Conservation (phyloP, 2,329 filamentous ascomycete genomes). For the Xylaria sp. region DNA sequence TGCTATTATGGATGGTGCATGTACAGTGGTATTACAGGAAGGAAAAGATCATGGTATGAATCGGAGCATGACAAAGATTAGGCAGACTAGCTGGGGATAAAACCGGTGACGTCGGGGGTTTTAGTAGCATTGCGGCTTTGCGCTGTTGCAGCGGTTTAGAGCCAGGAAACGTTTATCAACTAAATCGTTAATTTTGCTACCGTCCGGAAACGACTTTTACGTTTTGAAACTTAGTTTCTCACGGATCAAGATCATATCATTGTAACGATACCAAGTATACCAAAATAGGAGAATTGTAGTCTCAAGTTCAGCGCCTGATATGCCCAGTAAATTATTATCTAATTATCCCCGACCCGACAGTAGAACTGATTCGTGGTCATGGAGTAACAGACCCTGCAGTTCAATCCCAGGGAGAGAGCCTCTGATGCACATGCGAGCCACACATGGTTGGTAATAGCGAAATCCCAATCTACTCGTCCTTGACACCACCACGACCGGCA, state of each 20-base stretch:
- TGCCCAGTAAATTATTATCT: constrained; percentile 28
- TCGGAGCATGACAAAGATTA: constrained; percentile 21
- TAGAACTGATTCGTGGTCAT: neutral
- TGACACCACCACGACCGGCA: constrained; percentile 75
- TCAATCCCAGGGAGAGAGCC: neutral
- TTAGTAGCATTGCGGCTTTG: constrained; percentile 13
- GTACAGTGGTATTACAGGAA: neutral
- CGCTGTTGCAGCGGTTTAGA: neutral
- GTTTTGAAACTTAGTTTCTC: no score
- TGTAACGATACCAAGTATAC: neutral
- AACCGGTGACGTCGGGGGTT: constrained; percentile 47
- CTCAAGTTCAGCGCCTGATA: neutral
- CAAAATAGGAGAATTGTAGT: neutral
- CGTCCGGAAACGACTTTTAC: neutral
- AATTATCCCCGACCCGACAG: neutral
- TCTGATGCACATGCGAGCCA: neutral
- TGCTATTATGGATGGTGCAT: neutral
- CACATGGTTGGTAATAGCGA: neutral
- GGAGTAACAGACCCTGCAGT: neutral
- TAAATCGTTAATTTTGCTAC: neutral
- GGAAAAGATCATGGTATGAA: neutral
- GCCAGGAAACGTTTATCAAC: neutral
- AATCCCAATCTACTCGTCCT: constrained; percentile 70
- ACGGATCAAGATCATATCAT: no score
- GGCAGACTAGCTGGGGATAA: constrained; percentile 21